These are phyloP conservation scores for Monilinia fructicola DNA, from an alignment of 2,329 filamentous ascomycete genomes.

Conservation along the genomic window DNA sequence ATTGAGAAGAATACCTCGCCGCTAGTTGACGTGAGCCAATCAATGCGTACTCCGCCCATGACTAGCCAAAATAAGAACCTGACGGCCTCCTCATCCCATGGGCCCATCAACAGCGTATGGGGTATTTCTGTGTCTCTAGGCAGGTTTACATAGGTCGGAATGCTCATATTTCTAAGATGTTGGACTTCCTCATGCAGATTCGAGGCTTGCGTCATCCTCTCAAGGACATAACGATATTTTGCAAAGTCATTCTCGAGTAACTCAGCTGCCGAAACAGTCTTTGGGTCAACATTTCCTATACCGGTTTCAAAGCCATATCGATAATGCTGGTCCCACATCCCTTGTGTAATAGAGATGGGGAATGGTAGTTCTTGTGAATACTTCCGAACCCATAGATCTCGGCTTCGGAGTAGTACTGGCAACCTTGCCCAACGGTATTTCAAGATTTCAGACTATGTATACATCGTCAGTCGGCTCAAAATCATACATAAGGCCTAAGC, in stretches of 20 bases:
- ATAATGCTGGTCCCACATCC: background rate
- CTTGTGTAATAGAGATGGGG: background rate
- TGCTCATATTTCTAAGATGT: conserved; percentile 7
- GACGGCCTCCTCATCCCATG: conserved; percentile 36
- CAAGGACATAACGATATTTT: conserved; percentile 15
- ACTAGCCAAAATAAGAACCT: conserved; percentile 38
- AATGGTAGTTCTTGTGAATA: conserved; percentile 17
- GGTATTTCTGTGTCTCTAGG: conserved; percentile 35
- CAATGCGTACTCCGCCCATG: conserved; percentile 34
- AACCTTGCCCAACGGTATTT: conserved; percentile 38
- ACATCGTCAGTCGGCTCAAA: conserved; percentile 2
- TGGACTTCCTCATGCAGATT: background rate
- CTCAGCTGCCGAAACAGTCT: background rate
- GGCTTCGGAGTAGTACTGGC: conserved; percentile 31
- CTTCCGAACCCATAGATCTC: conserved; percentile 33
- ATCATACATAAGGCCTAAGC: background rate
- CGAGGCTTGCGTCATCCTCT: background rate
- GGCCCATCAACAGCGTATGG: conserved; percentile 36
- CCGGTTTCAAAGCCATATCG: too few species aligned
- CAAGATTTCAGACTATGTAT: conserved; percentile 32
- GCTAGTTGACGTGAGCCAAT: conserved; percentile 34
- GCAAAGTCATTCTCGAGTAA: conserved; percentile 17
- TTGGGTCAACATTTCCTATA: background rate
- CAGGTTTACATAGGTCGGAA: conserved; percentile 23
- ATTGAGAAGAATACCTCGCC: conserved; percentile 34